These are phyloP conservation scores for Phoma herbarum DNA, from an alignment of 2,329 filamentous ascomycete species.

Conservation along the genomic window DNA sequence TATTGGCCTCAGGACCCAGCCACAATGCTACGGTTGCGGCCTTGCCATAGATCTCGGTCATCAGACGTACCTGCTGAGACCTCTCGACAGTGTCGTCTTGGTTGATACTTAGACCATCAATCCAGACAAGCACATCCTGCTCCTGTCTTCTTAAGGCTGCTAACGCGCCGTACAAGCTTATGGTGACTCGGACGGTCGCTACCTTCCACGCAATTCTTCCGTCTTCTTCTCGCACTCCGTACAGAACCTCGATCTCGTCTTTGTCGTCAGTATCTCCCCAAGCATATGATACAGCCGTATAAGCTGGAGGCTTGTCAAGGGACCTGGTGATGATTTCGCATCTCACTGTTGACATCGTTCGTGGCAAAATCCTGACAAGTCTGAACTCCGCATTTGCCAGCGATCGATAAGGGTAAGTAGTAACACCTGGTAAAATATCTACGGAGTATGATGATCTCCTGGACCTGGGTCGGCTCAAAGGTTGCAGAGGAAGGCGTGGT, in stretches of 20 bases:
- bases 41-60: constrained; percentile 1
- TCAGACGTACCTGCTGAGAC: neutral
- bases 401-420: neutral
- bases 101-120: constrained; percentile 2
- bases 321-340: neutral
- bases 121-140: neutral
- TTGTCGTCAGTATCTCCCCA: constrained; percentile 45
- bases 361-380: neutral
- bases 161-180: neutral
- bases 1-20: neutral
- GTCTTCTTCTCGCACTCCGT: constrained; percentile 1
- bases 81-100: neutral
- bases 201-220: neutral
- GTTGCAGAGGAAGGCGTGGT: too few species aligned
- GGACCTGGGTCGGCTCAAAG: too few species aligned
- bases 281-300: constrained; percentile 48
- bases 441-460: too few species aligned
- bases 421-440: too few species aligned
- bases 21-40: constrained; percentile 4
- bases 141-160: neutral
- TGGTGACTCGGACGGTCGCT: neutral
- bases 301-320: constrained; percentile 9
- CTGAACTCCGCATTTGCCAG: neutral
- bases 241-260: neutral
- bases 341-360: neutral